Evolutionary conservation across 2,329 filamentous ascomycete genomes (phyloP).

Genomic region (Sordariomycetes sp.): DNA sequence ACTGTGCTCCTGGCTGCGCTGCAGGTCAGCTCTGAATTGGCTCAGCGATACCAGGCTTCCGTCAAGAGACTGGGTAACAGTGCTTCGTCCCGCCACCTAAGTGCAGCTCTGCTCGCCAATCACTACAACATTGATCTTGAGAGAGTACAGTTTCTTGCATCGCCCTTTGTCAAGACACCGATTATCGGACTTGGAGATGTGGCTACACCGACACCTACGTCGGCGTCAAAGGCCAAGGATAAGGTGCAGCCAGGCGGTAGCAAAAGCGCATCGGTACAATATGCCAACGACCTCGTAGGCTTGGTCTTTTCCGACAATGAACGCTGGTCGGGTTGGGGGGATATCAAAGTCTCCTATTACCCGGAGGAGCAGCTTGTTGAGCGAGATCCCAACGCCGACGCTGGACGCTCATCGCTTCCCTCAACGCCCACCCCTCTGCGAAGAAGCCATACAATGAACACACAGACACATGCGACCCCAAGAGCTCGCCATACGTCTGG

Average conservation of each 20-base stretch:
- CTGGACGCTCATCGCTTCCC: conserved; percentile 38
- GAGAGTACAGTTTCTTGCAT: conserved; percentile 72
- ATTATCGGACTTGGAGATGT: conserved; percentile 42
- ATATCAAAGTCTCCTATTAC: conserved; percentile 76
- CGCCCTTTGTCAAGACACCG: conserved; percentile 70
- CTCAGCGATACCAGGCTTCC: conserved; percentile 85
- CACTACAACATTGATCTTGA: conserved; percentile 79
- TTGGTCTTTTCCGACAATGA: conserved; percentile 53
- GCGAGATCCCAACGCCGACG: conserved; percentile 11
- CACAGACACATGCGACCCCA: conserved; percentile 30
- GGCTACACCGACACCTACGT: conserved; percentile 42
- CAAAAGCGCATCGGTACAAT: conserved; percentile 48
- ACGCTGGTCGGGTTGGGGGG: conserved; percentile 70
- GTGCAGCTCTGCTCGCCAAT: conserved; percentile 65
- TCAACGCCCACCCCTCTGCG: conserved; percentile 68
- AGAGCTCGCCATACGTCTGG: conserved; percentile 20
- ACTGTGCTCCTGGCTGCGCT: conserved; percentile 70
- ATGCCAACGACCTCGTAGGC: conserved; percentile 76
- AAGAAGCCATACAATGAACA: conserved; percentile 50
- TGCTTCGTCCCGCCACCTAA: conserved; percentile 57
- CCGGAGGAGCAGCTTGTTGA: conserved; percentile 26
- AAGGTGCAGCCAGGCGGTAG: conserved; percentile 36
- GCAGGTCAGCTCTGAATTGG: conserved; percentile 74
- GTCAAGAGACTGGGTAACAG: conserved; percentile 66
- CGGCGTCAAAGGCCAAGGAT: conserved; percentile 65